These are phyloP conservation scores for Exophiala sp. DNA, from an alignment of 2,329 filamentous ascomycete genomes.

Conservation along the genomic window DNA sequence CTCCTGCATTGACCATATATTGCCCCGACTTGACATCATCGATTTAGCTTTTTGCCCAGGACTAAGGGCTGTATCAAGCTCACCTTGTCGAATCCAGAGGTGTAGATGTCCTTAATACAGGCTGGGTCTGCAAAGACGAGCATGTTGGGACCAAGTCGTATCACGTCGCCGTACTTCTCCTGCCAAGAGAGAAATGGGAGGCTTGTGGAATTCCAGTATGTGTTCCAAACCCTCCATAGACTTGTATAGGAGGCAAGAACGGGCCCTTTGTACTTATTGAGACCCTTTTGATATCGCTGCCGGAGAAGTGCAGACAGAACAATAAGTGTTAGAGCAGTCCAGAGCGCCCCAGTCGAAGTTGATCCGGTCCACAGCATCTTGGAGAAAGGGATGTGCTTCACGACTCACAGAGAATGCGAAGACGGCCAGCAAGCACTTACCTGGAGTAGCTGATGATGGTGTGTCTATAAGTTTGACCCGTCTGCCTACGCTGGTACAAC, in stretches of 20 bases:
- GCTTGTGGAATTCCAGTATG: constrained; percentile 1
- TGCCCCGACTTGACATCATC: constrained; percentile 5
- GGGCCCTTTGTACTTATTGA: constrained; percentile 14
- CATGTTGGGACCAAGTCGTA: constrained; percentile 63
- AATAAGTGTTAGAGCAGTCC: too few species aligned
- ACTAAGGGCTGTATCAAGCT: background rate
- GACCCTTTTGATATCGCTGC: constrained; percentile 10
- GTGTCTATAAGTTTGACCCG: too few species aligned
- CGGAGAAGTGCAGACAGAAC: too few species aligned
- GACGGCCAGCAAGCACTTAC: too few species aligned
- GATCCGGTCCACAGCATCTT: too few species aligned
- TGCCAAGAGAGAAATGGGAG: constrained; percentile 2
- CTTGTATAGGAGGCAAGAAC: constrained; percentile 13
- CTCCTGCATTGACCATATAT: constrained; percentile 12
- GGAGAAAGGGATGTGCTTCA: too few species aligned
- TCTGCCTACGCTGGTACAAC: too few species aligned
- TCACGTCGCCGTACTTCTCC: constrained; percentile 53
- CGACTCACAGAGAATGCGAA: too few species aligned
- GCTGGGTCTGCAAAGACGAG: constrained; percentile 64
- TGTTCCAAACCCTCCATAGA: constrained; percentile 13
- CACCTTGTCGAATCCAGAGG: constrained; percentile 13
- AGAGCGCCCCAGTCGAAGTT: too few species aligned
- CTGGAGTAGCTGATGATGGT: too few species aligned
- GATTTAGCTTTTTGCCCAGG: too few species aligned
- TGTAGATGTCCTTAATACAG: constrained; percentile 58